phyloP scores from a whole-genome alignment of 495 filamentous ascomycete species.

The Darksidea phi region DNA sequence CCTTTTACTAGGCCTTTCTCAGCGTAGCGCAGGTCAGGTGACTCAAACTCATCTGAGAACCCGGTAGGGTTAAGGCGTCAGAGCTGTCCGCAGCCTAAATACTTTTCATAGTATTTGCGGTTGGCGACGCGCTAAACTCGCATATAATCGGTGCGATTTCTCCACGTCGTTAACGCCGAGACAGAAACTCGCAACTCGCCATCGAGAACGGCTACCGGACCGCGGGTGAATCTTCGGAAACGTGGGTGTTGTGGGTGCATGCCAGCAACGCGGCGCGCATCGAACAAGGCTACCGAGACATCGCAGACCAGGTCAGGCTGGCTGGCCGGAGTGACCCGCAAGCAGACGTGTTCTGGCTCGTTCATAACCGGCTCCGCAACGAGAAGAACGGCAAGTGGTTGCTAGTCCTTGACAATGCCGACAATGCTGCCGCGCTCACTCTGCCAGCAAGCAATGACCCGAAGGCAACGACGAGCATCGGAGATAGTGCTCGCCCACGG shows the following conservation, averaged over 20 bases:
- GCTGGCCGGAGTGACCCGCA: too few species aligned
- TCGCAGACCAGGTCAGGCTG: constrained; percentile 31
- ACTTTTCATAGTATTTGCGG: too few species aligned
- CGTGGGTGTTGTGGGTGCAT: constrained; percentile 39
- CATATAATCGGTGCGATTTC: too few species aligned
- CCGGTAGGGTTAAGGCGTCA: too few species aligned
- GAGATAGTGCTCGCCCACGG: not conserved
- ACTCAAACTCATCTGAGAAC: too few species aligned
- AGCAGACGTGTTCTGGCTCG: constrained; percentile 39
- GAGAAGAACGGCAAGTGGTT: constrained; percentile 47
- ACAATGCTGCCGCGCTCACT: constrained; percentile 47
- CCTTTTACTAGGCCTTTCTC: too few species aligned
- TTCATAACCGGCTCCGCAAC: constrained; percentile 44
- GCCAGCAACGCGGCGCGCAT: constrained; percentile 38
- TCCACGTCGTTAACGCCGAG: too few species aligned
- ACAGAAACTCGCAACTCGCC: constrained; percentile 58
- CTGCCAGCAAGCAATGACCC: not conserved
- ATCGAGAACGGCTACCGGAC: constrained; percentile 51
- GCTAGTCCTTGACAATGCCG: constrained; percentile 55
- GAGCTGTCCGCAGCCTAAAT: too few species aligned
- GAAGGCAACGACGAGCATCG: not conserved
- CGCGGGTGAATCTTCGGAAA: constrained; percentile 30
- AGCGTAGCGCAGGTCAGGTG: too few species aligned
- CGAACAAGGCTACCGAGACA: constrained; percentile 30
- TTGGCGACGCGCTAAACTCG: too few species aligned